Conservation (phyloP, 2,329 filamentous ascomycete genomes). For the Venturia effusa region DNA sequence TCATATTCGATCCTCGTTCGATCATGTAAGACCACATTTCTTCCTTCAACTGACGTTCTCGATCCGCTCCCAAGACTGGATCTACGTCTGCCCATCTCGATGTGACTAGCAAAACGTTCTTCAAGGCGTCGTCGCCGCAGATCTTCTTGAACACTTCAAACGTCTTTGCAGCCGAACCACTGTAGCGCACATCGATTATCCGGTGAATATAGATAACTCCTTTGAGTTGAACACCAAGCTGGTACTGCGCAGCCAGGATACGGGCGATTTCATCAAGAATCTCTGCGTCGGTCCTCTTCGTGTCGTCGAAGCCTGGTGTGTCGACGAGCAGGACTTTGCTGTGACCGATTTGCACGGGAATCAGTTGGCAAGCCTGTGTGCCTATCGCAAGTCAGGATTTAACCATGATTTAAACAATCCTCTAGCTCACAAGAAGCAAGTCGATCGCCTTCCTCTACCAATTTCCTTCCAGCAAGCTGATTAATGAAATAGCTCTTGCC, state of each 20-base stretch:
- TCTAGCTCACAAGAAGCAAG: not conserved
- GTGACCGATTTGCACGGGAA: conserved; percentile 14
- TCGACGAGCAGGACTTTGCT: conserved; percentile 21
- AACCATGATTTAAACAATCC: not conserved
- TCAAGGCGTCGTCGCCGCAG: conserved; percentile 17
- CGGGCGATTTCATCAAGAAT: conserved; percentile 21
- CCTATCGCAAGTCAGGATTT: not conserved
- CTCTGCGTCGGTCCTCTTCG: conserved; percentile 18
- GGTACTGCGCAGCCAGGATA: conserved; percentile 18
- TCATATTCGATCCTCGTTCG: conserved; percentile 13
- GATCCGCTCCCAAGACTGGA: conserved; percentile 11
- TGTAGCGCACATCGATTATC: conserved; percentile 20
- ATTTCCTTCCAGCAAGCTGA: conserved; percentile 13
- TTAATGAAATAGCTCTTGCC: conserved; percentile 25
- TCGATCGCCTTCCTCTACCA: conserved; percentile 11
- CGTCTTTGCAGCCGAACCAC: conserved; percentile 15
- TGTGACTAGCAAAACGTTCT: conserved; percentile 18
- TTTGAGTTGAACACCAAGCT: conserved; percentile 16
- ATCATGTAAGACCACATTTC: conserved; percentile 18
- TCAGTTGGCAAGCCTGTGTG: conserved; percentile 12
- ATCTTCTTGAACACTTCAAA: conserved; percentile 20
- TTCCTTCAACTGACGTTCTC: conserved; percentile 15
- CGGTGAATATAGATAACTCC: conserved; percentile 26
- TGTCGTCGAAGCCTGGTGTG: conserved; percentile 25
- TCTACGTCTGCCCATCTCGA: conserved; percentile 16